These are phyloP conservation scores for Lipomyces spencermartinsiae DNA, from an alignment of 805 yeast genomes.

Conservation along the genomic window DNA sequence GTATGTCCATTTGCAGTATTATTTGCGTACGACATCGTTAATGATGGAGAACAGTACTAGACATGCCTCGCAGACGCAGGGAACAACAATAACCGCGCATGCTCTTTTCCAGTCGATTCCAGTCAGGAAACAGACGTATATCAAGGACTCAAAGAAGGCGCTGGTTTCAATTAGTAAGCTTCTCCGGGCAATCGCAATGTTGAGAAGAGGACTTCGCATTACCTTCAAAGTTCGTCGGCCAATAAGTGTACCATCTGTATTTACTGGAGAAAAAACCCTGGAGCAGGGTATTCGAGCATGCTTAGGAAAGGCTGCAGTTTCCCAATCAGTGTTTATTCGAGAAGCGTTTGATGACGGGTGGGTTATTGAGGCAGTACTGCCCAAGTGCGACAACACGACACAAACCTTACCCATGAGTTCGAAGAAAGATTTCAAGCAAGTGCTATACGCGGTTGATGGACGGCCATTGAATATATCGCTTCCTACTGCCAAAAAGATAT, in stretches of 20 bases:
- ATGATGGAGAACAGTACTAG: constrained; percentile 41
- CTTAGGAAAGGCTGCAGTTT: constrained; percentile 22
- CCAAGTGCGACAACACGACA: neutral
- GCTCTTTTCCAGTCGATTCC: constrained; percentile 80
- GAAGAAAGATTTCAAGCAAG: constrained; percentile 22
- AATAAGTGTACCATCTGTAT: constrained; percentile 12
- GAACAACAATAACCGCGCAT: constrained; percentile 75
- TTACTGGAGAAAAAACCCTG: constrained; percentile 21
- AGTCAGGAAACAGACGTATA: constrained; percentile 61
- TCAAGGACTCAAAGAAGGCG: constrained; percentile 68
- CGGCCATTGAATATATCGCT: constrained; percentile 76
- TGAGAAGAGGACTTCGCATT: constrained; percentile 22
- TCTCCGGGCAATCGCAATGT: constrained; percentile 44
- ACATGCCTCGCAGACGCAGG: constrained; percentile 76
- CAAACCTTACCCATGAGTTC: neutral
- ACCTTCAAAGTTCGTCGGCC: constrained; percentile 21
- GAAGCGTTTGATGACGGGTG: constrained; percentile 11
- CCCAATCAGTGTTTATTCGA: constrained; percentile 14
- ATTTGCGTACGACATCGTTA: constrained; percentile 48
- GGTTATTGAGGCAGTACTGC: constrained; percentile 29
- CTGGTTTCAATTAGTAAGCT: constrained; percentile 70
- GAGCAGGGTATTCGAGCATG: constrained; percentile 20
- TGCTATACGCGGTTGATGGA: constrained; percentile 68
- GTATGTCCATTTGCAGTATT: constrained; percentile 50
- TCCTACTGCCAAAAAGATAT: constrained; percentile 45